Evolutionary conservation across 805 yeast genomes (phyloP).

Genomic region (Torulaspora indica): DNA sequence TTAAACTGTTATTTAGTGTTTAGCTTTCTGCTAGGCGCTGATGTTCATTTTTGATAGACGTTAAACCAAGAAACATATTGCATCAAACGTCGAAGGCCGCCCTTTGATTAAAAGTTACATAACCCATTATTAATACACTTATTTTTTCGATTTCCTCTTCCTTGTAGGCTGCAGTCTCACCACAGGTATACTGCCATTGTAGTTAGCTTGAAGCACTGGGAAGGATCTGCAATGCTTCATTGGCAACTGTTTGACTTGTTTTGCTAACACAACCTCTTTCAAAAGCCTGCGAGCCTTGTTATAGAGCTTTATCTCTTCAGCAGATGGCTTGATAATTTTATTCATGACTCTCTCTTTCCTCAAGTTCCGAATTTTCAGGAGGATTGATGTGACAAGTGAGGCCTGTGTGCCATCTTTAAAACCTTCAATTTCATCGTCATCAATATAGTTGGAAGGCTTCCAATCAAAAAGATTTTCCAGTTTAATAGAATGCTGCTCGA

Average conservation of each 20-base stretch:
- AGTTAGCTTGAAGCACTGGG: conserved; percentile 70
- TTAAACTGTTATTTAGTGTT: conserved; percentile 66
- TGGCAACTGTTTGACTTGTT: conserved; percentile 34
- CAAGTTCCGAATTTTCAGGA: conserved; percentile 47
- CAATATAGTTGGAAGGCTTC: conserved; percentile 46
- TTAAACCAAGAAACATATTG: background rate
- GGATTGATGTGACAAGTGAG: conserved; percentile 41
- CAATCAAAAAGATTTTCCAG: conserved; percentile 46
- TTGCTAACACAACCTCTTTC: conserved; percentile 41
- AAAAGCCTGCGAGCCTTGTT: conserved; percentile 44
- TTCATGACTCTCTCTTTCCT: conserved; percentile 44
- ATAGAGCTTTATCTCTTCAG: conserved; percentile 42
- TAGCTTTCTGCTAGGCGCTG: conserved; percentile 47
- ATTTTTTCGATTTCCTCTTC: conserved; percentile 31
- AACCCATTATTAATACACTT: conserved; percentile 3
- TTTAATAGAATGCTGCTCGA: conserved; percentile 23
- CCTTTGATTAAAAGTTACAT: conserved; percentile 2
- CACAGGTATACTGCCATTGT: conserved; percentile 76
- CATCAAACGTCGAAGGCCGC: background rate
- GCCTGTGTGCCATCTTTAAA: conserved; percentile 41
- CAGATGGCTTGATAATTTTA: conserved; percentile 38
- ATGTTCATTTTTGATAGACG: conserved; percentile 43
- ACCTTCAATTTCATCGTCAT: conserved; percentile 49
- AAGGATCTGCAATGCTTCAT: conserved; percentile 39
- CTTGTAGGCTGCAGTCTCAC: conserved; percentile 30